Conservation (phyloP, 345 rosid species). For the Chamaenerion angustifolium region DNA sequence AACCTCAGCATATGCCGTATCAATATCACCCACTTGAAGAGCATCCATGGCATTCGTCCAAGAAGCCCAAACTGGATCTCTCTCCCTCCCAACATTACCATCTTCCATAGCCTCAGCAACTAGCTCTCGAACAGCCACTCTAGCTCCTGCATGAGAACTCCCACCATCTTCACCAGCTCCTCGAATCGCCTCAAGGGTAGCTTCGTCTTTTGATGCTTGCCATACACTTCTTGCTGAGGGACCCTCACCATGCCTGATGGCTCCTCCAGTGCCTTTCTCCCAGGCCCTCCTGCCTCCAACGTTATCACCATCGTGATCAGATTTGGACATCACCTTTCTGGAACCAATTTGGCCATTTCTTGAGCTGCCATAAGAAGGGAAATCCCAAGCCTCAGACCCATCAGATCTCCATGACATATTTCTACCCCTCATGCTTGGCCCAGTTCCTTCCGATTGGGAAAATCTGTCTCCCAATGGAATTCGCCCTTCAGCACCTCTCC, state of each 20-base stretch:
- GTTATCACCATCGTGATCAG: neutral
- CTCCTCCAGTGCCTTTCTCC: slow-evolving; percentile 61
- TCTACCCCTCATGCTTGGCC: slow-evolving; percentile 54
- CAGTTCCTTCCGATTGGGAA: slow-evolving; percentile 52
- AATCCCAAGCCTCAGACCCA: slow-evolving; percentile 58
- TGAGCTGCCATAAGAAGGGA: slow-evolving; percentile 48
- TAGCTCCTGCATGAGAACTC: slow-evolving; percentile 33
- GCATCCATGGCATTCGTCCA: slow-evolving; percentile 97
- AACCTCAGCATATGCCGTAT: slow-evolving; percentile 83
- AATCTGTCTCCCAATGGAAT: slow-evolving; percentile 62
- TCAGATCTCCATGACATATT: slow-evolving; percentile 66
- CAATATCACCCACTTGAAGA: slow-evolving; percentile 70
- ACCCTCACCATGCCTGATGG: slow-evolving; percentile 78
- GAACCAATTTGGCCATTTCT: slow-evolving; percentile 55
- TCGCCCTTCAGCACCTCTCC: slow-evolving; percentile 28
- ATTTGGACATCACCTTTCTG: slow-evolving; percentile 55
- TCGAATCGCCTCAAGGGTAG: slow-evolving; percentile 95
- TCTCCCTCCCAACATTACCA: slow-evolving; percentile 52
- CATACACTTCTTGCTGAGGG: slow-evolving; percentile 99
- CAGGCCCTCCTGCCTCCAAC: slow-evolving; percentile 73
- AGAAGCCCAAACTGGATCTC: slow-evolving; percentile 72
- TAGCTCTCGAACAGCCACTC: slow-evolving; percentile 61
- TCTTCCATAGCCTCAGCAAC: slow-evolving; percentile 75
- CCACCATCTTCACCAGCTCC: slow-evolving; percentile 92
- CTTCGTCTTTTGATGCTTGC: slow-evolving; percentile 99